phyloP scores from a whole-genome alignment of 2,329 filamentous ascomycete species.

The Parafenestella ontariensis region DNA sequence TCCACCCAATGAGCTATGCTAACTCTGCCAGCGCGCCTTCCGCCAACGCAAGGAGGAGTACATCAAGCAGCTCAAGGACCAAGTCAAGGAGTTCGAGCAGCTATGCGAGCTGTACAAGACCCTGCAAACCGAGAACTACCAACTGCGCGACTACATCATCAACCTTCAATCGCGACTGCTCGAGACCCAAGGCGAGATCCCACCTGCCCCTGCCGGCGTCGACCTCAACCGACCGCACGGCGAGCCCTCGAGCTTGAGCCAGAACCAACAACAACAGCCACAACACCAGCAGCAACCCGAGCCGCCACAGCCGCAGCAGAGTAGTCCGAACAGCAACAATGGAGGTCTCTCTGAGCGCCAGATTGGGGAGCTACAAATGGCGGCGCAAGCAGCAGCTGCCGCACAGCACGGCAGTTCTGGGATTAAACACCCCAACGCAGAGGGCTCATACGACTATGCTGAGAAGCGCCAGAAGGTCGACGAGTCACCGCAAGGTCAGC shows the following conservation, averaged over 20 bases:
- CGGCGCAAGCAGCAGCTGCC: conserved; percentile 45
- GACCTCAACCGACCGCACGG: conserved; percentile 67
- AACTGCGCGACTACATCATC: conserved; percentile 90
- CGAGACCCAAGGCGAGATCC: conserved; percentile 82
- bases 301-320: conserved; percentile 30
- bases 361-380: conserved; percentile 49
- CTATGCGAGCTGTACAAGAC: conserved; percentile 80
- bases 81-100: conserved; percentile 80
- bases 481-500: conserved; percentile 45
- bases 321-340: conserved; percentile 35
- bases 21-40: conserved; percentile 77
- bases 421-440: conserved; percentile 44
- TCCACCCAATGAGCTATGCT: conserved; percentile 23
- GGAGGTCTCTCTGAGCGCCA: conserved; percentile 47
- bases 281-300: conserved; percentile 30
- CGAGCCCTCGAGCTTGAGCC: conserved; percentile 35
- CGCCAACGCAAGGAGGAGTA: conserved; percentile 97
- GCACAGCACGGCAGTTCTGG: conserved; percentile 42
- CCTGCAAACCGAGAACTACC: conserved; percentile 88
- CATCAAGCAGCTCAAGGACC: conserved; percentile 95
- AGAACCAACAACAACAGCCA: conserved; percentile 16
- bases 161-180: conserved; percentile 86
- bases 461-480: conserved; percentile 47
- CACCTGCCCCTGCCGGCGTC: conserved; percentile 81
- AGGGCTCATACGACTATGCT: conserved; percentile 42